phyloP scores from a whole-genome alignment of 805 yeast genomes.

The Brettanomyces bruxellensis region DNA sequence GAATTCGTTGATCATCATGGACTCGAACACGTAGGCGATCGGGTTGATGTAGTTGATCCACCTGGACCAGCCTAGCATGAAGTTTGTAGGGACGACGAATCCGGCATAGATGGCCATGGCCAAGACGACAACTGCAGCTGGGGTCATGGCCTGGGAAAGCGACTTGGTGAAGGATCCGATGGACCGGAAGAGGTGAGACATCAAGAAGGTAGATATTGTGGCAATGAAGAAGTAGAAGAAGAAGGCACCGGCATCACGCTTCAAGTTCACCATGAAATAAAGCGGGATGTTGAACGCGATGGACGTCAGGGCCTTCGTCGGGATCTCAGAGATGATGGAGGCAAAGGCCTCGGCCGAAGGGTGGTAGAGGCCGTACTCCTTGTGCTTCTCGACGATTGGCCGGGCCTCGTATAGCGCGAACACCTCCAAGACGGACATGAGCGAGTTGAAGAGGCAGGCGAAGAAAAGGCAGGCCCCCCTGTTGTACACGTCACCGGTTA shows the following conservation, averaged over 20 bases:
- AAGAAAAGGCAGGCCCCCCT: slow-evolving; percentile 60
- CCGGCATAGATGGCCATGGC: slow-evolving; percentile 44
- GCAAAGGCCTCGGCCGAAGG: slow-evolving; percentile 54
- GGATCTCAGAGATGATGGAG: slow-evolving; percentile 41
- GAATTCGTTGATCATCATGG: slow-evolving; percentile 49
- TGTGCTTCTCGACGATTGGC: slow-evolving; percentile 48
- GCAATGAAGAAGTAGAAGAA: slow-evolving; percentile 41
- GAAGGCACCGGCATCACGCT: slow-evolving; percentile 41
- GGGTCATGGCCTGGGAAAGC: slow-evolving; percentile 46
- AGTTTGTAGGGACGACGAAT: slow-evolving; percentile 44
- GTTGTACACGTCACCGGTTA: slow-evolving; percentile 37
- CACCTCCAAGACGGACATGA: slow-evolving; percentile 50
- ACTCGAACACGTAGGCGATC: slow-evolving; percentile 44
- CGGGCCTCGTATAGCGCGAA: slow-evolving; percentile 43
- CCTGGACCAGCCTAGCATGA: slow-evolving; percentile 52
- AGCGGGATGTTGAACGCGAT: slow-evolving; percentile 38
- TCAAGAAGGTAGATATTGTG: slow-evolving; percentile 32
- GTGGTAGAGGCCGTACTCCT: slow-evolving; percentile 43
- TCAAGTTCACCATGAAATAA: slow-evolving; percentile 44
- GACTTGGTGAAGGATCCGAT: slow-evolving; percentile 39
- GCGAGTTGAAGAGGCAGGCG: slow-evolving; percentile 51
- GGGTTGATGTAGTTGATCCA: slow-evolving; percentile 57
- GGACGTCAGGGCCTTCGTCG: slow-evolving; percentile 34
- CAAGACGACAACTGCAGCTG: slow-evolving; percentile 41
- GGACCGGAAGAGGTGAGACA: slow-evolving; percentile 46